phyloP scores from a whole-genome alignment of 2,329 filamentous ascomycete species.

The Uncinocarpus reesii region DNA sequence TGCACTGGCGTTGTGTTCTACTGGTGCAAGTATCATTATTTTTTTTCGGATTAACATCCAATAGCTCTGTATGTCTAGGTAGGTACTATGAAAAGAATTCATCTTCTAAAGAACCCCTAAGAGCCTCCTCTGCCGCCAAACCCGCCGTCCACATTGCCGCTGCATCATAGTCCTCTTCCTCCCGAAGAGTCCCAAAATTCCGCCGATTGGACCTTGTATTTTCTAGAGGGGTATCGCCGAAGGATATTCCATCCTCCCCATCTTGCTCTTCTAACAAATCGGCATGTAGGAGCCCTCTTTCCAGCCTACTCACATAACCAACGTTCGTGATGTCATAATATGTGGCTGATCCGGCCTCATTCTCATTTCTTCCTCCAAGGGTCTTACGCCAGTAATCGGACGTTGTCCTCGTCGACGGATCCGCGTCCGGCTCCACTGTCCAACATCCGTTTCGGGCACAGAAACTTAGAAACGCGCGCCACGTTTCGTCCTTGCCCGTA shows the following conservation, averaged over 20 bases:
- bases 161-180: conserved; percentile 15
- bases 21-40: no score
- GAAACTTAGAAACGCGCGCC: conserved; percentile 31
- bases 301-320: conserved; percentile 21
- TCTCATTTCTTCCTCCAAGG: neutral
- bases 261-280: conserved; percentile 10
- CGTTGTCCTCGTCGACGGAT: neutral
- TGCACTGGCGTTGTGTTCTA: no score
- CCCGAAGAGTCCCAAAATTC: neutral
- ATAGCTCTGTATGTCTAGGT: neutral
- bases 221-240: conserved; percentile 12
- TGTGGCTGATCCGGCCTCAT: neutral
- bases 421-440: conserved; percentile 2
- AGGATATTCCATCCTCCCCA: conserved; percentile 15
- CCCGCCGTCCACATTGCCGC: conserved; percentile 18
- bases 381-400: conserved; percentile 5
- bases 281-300: conserved; percentile 20
- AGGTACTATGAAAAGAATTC: conserved; percentile 3
- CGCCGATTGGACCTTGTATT: neutral
- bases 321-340: conserved; percentile 19
- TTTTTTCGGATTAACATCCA: no score
- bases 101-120: conserved; percentile 14
- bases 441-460: conserved; percentile 31
- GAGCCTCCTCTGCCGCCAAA: conserved; percentile 16
- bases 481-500: conserved; percentile 27